Conservation (phyloP, 805 yeast species). For the Tetrapisispora nanseiensis region DNA sequence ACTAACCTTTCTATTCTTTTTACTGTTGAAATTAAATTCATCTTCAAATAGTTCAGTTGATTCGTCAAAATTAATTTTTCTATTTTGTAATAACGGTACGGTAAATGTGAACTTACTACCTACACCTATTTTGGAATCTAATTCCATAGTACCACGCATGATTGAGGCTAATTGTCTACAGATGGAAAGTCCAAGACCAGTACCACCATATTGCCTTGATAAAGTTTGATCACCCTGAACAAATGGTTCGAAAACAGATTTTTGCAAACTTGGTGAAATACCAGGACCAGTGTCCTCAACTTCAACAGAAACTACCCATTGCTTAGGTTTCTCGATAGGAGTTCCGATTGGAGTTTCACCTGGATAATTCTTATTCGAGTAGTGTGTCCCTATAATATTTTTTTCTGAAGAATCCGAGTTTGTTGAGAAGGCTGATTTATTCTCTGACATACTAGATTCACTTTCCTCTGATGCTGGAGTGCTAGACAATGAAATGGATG, state of each 20-base stretch:
- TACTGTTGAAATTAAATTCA: conserved; percentile 51
- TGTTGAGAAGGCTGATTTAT: conserved; percentile 12
- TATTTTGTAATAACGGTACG: conserved; percentile 58
- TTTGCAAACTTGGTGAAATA: conserved; percentile 71
- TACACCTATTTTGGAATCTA: conserved; percentile 64
- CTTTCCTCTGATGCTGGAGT: background rate
- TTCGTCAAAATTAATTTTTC: conserved; percentile 25
- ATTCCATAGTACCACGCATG: conserved; percentile 79
- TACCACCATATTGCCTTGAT: conserved; percentile 88
- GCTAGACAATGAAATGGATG: background rate
- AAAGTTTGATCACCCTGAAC: conserved; percentile 94
- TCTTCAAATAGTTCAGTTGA: conserved; percentile 42
- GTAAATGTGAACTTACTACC: conserved; percentile 81
- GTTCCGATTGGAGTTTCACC: conserved; percentile 10
- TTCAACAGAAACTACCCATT: conserved; percentile 40
- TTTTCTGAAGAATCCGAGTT: conserved; percentile 34
- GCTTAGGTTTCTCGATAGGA: conserved; percentile 21
- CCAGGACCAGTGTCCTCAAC: conserved; percentile 94
- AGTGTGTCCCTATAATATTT: conserved; percentile 21
- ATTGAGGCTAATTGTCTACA: conserved; percentile 83
- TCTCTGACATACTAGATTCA: background rate
- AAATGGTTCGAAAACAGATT: conserved; percentile 87
- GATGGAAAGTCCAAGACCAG: conserved; percentile 84
- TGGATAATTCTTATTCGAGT: conserved; percentile 1
- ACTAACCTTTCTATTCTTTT: conserved; percentile 38